Evolutionary conservation across 805 yeast genomes (phyloP), one percentile per base, ranked within the genome.

Genomic region (Ogataea degrootiae): DNA sequence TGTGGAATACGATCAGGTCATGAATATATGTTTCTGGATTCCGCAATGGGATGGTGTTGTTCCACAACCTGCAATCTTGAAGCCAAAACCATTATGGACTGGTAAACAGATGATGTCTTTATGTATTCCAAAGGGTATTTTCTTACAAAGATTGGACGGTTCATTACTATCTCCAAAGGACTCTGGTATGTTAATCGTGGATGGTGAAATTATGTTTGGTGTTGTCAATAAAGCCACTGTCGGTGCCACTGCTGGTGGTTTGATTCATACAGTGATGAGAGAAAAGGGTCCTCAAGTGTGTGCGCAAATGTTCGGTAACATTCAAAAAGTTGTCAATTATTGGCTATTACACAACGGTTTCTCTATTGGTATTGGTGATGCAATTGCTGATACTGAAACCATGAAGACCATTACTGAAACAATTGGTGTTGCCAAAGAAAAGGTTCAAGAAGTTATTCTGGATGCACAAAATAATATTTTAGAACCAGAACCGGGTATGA

Each of bases 401-500:
- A 95, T 94, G 96, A 82, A 83, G 57, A 85, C 85, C 57, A 91
- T 94, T 59, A 94, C 98, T 1, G 84, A 85, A 49, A 92, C 98
- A 4, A 94, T 94, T 67, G 83, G 88, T 44, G 88, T 83, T 51
- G 99, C 99, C 15, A 95, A 95, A 68, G 80, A 78, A 41, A 89
- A 92, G 72, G 99, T 94, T 37, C 97, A 92, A 65, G 94, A 87
- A 60, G 92, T 92, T 46, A 92, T 94, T 51, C 71, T 79, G 57
- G 96, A 89, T 63, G 99, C 98, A 2, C 98, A 94, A 66, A 83
- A 79, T 40, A 92, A 94, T 63, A 75, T 76, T 51, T 74, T 94
- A 57, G 88, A 89, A 38, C 96, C 97, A 31, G 97, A 94, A 66
- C 98, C 97, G 31, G 99, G 99, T 85, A 94, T 94, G 99, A 94